Evolutionary conservation across 1,284 basidiomycete genomes (phyloP).

Genomic region (Pascua sp.): DNA sequence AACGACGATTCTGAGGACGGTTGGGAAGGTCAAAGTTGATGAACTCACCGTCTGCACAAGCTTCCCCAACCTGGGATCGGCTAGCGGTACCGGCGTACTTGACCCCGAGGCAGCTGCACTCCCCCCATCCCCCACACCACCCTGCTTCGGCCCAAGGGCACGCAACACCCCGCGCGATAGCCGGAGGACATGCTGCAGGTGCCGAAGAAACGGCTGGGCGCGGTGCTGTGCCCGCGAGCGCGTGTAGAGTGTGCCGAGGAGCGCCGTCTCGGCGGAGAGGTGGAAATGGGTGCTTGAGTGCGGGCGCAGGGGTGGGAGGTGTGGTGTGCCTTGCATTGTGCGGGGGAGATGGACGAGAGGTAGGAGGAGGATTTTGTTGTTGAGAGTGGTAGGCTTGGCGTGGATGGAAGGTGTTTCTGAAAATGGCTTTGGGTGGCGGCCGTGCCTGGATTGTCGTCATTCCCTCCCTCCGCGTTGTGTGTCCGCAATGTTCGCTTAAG

Average conservation of each 20-base stretch:
- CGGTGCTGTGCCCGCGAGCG: constrained; percentile 30
- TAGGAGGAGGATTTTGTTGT: background rate
- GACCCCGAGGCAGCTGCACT: too few species aligned
- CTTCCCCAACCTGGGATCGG: background rate
- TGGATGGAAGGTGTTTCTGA: background rate
- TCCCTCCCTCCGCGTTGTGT: too few species aligned
- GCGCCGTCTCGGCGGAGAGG: constrained; percentile 18
- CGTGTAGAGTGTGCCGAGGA: constrained; percentile 15
- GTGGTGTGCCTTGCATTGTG: too few species aligned
- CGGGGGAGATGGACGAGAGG: background rate
- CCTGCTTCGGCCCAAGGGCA: too few species aligned
- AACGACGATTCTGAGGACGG: too few species aligned
- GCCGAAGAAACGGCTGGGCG: constrained; percentile 25
- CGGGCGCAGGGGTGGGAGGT: background rate
- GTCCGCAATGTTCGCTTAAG: too few species aligned
- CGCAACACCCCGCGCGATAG: background rate
- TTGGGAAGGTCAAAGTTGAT: background rate
- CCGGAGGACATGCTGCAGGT: constrained; percentile 17
- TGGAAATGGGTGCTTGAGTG: constrained; percentile 21
- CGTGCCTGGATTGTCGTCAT: too few species aligned
- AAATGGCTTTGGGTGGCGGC: too few species aligned
- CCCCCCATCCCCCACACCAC: too few species aligned
- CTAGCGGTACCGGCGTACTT: too few species aligned
- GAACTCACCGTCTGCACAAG: background rate
- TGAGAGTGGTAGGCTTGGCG: background rate